These are phyloP conservation scores for Cordyceps farinosa DNA, from an alignment of 2,329 filamentous ascomycete species.

Conservation along the genomic window DNA sequence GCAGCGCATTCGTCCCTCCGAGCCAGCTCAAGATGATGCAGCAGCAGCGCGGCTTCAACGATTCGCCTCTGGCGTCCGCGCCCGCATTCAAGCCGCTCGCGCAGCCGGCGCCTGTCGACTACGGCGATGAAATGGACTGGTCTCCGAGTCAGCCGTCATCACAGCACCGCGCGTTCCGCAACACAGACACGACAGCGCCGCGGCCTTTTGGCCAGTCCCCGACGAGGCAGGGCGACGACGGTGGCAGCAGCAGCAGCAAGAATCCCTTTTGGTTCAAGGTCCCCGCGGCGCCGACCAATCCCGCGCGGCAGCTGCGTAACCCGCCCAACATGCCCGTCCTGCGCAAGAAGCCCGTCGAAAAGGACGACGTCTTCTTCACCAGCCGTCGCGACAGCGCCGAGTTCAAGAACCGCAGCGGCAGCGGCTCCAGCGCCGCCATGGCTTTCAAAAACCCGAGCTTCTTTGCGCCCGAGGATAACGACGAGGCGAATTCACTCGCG, in stretches of 20 bases:
- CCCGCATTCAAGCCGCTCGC: slow-evolving; percentile 20
- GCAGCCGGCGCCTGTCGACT: slow-evolving; percentile 27
- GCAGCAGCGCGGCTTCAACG: slow-evolving; percentile 13
- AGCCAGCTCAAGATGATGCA: slow-evolving; percentile 19
- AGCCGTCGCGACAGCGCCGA: slow-evolving; percentile 22
- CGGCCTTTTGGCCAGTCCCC: slow-evolving; percentile 45
- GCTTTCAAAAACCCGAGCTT: slow-evolving; percentile 59
- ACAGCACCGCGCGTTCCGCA: slow-evolving; percentile 52
- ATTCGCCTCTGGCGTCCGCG: background rate
- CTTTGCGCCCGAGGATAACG: slow-evolving; percentile 48
- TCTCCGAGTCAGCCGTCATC: slow-evolving; percentile 52
- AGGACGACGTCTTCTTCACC: slow-evolving; percentile 50
- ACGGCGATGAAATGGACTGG: slow-evolving; percentile 70
- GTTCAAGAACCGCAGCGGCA: slow-evolving; percentile 5
- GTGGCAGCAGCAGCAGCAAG: slow-evolving; percentile 33
- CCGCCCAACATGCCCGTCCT: slow-evolving; percentile 56
- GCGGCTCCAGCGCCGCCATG: slow-evolving; percentile 24
- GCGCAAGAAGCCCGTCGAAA: slow-evolving; percentile 42
- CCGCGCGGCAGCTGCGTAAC: slow-evolving; percentile 59
- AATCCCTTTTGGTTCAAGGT: slow-evolving; percentile 67
- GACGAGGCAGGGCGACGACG: slow-evolving; percentile 27
- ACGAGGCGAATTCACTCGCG: slow-evolving; percentile 42
- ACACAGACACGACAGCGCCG: slow-evolving; percentile 33
- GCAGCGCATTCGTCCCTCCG: slow-evolving; percentile 12
- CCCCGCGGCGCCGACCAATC: slow-evolving; percentile 64